These are phyloP conservation scores for Echria macrotheca DNA, from an alignment of 495 filamentous ascomycete genomes.

Conservation along the genomic window DNA sequence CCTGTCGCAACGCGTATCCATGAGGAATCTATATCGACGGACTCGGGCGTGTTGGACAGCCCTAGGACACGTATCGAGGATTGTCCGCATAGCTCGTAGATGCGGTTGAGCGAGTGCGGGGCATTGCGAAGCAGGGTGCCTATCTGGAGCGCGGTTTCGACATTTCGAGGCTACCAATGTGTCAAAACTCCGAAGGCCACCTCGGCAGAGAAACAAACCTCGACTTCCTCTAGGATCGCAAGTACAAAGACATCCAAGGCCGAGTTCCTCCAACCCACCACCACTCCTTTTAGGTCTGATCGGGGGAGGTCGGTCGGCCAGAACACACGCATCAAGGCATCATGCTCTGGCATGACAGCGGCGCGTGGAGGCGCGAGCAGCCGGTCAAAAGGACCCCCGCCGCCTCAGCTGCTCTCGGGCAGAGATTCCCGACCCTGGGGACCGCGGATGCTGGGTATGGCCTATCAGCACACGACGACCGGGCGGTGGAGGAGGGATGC, in stretches of 20 bases:
- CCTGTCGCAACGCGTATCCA: constrained; percentile 66
- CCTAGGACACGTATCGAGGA: constrained; percentile 82
- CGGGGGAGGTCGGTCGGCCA: constrained; percentile 86
- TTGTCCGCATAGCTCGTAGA: constrained; percentile 79
- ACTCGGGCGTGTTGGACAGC: constrained; percentile 56
- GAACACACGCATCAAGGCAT: constrained; percentile 95
- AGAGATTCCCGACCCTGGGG: constrained; percentile 75
- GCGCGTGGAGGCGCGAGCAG: constrained; percentile 24
- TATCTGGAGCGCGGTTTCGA: constrained; percentile 80
- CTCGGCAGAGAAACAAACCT: constrained; percentile 52
- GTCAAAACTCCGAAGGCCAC: not conserved
- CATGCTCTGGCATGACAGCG: constrained; percentile 81
- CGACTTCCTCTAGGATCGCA: constrained; percentile 81
- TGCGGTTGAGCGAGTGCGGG: constrained; percentile 71
- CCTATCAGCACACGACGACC: constrained; percentile 19
- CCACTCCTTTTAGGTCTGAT: constrained; percentile 67
- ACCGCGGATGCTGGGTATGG: constrained; percentile 70
- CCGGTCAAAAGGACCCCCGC: constrained; percentile 80
- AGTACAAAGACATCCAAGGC: constrained; percentile 85
- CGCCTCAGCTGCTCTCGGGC: constrained; percentile 92
- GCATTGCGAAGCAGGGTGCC: constrained; percentile 80
- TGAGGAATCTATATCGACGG: constrained; percentile 54
- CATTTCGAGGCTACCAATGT: constrained; percentile 51
- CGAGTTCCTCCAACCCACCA: constrained; percentile 95
- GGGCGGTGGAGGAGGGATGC: constrained; percentile 1